Base-by-base conservation (phyloP, 345 rosid genomes). In the Populus alba region DNA sequence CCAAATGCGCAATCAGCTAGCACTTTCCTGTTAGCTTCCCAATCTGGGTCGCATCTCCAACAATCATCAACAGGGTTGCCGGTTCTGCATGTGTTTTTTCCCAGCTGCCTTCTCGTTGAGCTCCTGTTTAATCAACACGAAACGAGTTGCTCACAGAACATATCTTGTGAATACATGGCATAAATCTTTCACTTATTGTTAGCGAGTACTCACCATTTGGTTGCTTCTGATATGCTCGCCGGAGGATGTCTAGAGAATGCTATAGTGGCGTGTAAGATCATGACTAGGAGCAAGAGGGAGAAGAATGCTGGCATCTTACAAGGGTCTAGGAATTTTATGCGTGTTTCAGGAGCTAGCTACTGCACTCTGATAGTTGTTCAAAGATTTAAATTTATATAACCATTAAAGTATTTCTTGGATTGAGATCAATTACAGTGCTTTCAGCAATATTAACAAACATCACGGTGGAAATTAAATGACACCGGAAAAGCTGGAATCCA, bases 51-150 rank as follows among this genome's bases (percentile, higher is more conserved):
- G 33, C 80, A 83, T 22, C 82, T 74, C 82, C 82, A 79, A 37
- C 85, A 83, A 70, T 82, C 85, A 22, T 82, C 82, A 15, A 82
- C 75, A 4, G 85, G 85, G 74, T 82, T 82, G 4, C 85, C 85
- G 0, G 63, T 78, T 57, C 74, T 68, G 74, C 85, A 82, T n/a
- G 68, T n/a, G 13, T 57, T 62, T 20, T 41, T 38, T 7, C 35
- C 81, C 41, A 73, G 66, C 73, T 66, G 45, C 72, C 57, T 67
- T 68, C 76, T 78, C 12, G 38, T 66, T 37, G 81, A 65, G 68
- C 71, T 75, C 88, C 91, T 88, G 77, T 45, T 35, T n/a, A 43
- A 2, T 75, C 13, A 43, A 13, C 43, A 66, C 31, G 7, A 13
- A 23, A 53, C 11, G 41, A 59, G 29, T 53, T 39, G 23, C 23